Evolutionary conservation across 2,329 filamentous ascomycete species (phyloP).

Genomic region (Fusarium irregulare): DNA sequence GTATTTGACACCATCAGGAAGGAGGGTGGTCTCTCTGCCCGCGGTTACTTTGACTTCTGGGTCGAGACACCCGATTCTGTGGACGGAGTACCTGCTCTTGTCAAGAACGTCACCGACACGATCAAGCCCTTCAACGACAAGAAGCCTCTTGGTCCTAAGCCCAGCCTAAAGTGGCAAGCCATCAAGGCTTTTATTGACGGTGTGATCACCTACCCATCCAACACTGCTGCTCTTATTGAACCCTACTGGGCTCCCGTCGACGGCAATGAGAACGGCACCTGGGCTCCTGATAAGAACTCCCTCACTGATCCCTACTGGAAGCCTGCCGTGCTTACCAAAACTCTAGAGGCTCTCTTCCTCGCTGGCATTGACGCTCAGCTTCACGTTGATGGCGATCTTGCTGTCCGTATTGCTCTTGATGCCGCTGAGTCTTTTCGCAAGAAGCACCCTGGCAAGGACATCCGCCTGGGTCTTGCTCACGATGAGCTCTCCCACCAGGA

Average conservation of each 20-base stretch:
- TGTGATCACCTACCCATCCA: conserved; percentile 46
- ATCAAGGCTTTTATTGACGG: conserved; percentile 47
- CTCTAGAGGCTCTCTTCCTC: conserved; percentile 40
- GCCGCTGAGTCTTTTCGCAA: conserved; percentile 40
- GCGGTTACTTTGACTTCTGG: conserved; percentile 46
- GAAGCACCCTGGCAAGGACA: conserved; percentile 31
- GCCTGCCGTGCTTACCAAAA: conserved; percentile 37
- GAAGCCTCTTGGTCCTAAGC: conserved; percentile 23
- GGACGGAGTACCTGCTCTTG: conserved; percentile 14
- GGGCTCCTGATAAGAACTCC: conserved; percentile 36
- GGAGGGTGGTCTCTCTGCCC: conserved; percentile 34
- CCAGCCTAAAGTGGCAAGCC: conserved; percentile 45
- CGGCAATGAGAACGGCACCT: conserved; percentile 20
- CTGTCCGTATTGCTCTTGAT: conserved; percentile 41
- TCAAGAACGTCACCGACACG: conserved; percentile 22
- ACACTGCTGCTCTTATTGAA: conserved; percentile 45
- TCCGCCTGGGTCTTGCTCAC: conserved; percentile 44
- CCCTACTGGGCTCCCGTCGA: conserved; percentile 42
- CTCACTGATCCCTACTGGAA: conserved; percentile 46
- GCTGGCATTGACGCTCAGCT: conserved; percentile 40
- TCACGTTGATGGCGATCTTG: conserved; percentile 43
- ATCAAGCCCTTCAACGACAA: conserved; percentile 29
- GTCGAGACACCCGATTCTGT: conserved; percentile 41
- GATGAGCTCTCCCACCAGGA: conserved; percentile 39
- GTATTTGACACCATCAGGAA: conserved; percentile 40